phyloP scores from a whole-genome alignment of 495 filamentous ascomycete species.

The Tirmania nivea region DNA sequence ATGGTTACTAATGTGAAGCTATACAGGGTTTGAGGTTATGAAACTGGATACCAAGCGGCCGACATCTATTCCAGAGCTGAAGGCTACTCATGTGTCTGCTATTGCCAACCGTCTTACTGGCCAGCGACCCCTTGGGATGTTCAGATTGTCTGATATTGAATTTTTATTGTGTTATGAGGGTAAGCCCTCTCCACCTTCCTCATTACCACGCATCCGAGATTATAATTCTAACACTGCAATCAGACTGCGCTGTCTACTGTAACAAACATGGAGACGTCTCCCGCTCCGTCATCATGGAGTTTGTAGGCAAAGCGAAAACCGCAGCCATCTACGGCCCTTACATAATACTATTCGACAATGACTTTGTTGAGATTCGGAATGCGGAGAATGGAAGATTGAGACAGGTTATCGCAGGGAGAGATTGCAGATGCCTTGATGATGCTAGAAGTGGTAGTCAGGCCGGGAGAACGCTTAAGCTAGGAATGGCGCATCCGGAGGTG shows the following conservation, averaged over 20 bases:
- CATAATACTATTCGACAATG: conserved; percentile 59
- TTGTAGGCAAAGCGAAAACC: conserved; percentile 62
- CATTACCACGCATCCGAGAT: background rate
- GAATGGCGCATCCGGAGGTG: conserved; percentile 81
- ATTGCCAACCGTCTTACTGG: conserved; percentile 62
- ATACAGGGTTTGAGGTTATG: conserved; percentile 70
- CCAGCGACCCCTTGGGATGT: conserved; percentile 82
- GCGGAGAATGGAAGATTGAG: conserved; percentile 83
- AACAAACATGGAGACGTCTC: conserved; percentile 94
- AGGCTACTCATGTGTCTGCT: conserved; percentile 46
- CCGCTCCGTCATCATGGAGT: conserved; percentile 86
- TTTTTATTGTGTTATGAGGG: conserved; percentile 74
- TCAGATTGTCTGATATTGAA: conserved; percentile 76
- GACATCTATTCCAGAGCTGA: conserved; percentile 72
- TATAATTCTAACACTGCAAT: background rate
- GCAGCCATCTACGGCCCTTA: conserved; percentile 65
- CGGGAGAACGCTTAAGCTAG: conserved; percentile 60
- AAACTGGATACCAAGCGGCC: conserved; percentile 90
- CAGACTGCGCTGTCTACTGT: conserved; percentile 83
- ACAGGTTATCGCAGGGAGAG: conserved; percentile 80
- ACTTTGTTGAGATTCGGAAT: conserved; percentile 90
- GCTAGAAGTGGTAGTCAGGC: conserved; percentile 21
- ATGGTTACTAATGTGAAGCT: background rate
- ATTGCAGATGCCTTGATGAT: conserved; percentile 75
- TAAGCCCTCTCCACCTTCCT: background rate